Evolutionary conservation across 306 rosid genomes (phyloP), one percentile per base, ranked within the genome.

Genomic region (Ochetophila trinervis): DNA sequence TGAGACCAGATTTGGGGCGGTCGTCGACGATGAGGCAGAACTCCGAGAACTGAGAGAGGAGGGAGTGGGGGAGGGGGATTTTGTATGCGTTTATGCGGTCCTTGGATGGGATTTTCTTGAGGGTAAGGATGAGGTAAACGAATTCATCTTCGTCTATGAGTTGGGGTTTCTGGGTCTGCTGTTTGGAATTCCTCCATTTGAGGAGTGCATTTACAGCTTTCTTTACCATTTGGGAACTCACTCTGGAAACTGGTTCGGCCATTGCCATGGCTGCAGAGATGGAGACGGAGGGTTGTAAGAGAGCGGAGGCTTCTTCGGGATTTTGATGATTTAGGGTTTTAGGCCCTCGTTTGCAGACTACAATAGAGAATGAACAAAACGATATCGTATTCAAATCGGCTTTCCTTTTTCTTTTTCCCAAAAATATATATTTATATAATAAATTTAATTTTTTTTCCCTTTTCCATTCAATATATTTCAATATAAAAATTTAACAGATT

Each of bases 21-120:
- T 93, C 97, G 53, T 93, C 98, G 74, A 85, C 63, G 69, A 93
- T 77, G 54, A 93, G 83, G 65, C 94, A 93, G 53, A 79, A 67
- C 67, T 87, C 87, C 7, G 97, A 78, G 24, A 65, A 66, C 0
- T 45, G 45, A 0, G 89, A 78, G 24, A 65, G 53, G 3, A 89
- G 89, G 8, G 96, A 54, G 47, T 84, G 81, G 0, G 93, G 93
- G 37, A 92, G 77, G 1, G 79, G 79, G 20, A 92, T 24, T 37
- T 85, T 89, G 77, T 78, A 63, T 15, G 98, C 90, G 65, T 86
- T 84, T 0, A 81, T 74, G n/a, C 89, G 95, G 19, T 77, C 80
- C 5, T 79, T 71, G 0, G 56, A 16, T 0, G 97, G 97, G 22
- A 86, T 71, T 64, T 85, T 90, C 71, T 82, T 84, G 5, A 90